Evolutionary conservation across 2,329 filamentous ascomycete genomes (phyloP).

Genomic region (Apiospora aurea): DNA sequence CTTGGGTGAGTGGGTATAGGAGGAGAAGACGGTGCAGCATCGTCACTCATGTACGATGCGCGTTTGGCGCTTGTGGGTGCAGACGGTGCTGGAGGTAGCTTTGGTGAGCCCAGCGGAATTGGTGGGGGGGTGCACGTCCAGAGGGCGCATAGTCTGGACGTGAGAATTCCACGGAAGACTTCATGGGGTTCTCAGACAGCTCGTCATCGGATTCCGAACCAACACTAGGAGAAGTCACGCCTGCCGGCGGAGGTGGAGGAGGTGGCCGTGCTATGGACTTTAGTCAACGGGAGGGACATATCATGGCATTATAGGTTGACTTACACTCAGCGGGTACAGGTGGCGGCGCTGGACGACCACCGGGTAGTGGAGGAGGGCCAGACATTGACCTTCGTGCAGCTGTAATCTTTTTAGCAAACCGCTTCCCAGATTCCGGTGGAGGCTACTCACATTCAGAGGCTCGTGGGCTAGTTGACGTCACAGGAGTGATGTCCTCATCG

Average conservation of each 20-base stretch:
- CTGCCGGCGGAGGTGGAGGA: conserved; percentile 39
- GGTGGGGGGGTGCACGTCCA: conserved; percentile 53
- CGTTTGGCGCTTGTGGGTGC: conserved; percentile 37
- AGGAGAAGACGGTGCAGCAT: conserved; percentile 49
- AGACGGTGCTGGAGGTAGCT: conserved; percentile 47
- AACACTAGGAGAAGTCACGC: conserved; percentile 70
- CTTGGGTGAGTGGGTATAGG: conserved; percentile 46
- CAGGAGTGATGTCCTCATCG: conserved; percentile 42
- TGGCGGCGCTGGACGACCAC: conserved; percentile 61
- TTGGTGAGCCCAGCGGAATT: conserved; percentile 52
- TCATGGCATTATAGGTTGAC: conserved; percentile 40
- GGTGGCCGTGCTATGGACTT: conserved; percentile 63
- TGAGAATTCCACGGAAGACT: conserved; percentile 41
- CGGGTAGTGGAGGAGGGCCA: conserved; percentile 55
- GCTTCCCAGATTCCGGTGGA: conserved; percentile 20
- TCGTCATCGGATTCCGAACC: conserved; percentile 93
- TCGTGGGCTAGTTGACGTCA: conserved; percentile 39
- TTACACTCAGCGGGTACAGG: conserved; percentile 68
- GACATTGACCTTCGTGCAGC: conserved; percentile 36
- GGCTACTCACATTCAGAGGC: conserved; percentile 38
- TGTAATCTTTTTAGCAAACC: conserved; percentile 36
- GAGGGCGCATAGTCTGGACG: conserved; percentile 45
- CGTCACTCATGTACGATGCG: conserved; percentile 45
- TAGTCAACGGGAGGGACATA: conserved; percentile 26
- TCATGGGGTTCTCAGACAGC: conserved; percentile 63